Percentiles rank a stretch among this genome's conserved stretches.
Evolutionary conservation across 805 yeast species (phyloP).

Genomic region (Candida krabiensis): DNA sequence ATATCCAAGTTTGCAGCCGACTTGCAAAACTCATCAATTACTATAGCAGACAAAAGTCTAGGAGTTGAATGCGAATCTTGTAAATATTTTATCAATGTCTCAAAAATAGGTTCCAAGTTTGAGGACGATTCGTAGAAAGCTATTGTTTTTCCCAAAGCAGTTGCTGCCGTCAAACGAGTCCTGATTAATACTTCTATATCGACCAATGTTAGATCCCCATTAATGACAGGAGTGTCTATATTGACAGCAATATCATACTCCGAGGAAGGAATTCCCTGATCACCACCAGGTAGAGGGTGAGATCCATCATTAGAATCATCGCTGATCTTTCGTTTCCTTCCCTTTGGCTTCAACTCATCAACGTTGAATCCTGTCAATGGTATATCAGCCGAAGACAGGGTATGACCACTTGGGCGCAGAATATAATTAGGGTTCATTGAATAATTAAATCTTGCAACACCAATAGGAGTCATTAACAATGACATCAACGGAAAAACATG

Average conservation of each 20-base stretch:
- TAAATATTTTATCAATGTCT: constrained; percentile 41
- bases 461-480: constrained; percentile 89
- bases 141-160: constrained; percentile 68
- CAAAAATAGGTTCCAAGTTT: constrained; percentile 40
- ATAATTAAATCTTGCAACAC: constrained; percentile 85
- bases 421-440: constrained; percentile 76
- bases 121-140: constrained; percentile 45
- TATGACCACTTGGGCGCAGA: constrained; percentile 74
- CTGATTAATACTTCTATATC: constrained; percentile 73
- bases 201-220: constrained; percentile 86
- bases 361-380: constrained; percentile 27
- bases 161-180: constrained; percentile 74
- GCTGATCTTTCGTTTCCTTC: constrained; percentile 47
- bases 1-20: constrained; percentile 24
- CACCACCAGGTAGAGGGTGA: constrained; percentile 22
- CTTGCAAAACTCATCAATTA: constrained; percentile 67
- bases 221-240: constrained; percentile 88
- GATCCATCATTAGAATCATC: constrained; percentile 7
- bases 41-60: constrained; percentile 64
- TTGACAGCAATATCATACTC: constrained; percentile 65
- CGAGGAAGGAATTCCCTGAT: constrained; percentile 46
- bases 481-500: constrained; percentile 64
- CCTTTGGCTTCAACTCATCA: constrained; percentile 37
- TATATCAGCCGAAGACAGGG: constrained; percentile 31
- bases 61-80: constrained; percentile 77